phyloP scores from a whole-genome alignment of 768 basidiomycete genomes.

The Leucocoprinus leucothites region DNA sequence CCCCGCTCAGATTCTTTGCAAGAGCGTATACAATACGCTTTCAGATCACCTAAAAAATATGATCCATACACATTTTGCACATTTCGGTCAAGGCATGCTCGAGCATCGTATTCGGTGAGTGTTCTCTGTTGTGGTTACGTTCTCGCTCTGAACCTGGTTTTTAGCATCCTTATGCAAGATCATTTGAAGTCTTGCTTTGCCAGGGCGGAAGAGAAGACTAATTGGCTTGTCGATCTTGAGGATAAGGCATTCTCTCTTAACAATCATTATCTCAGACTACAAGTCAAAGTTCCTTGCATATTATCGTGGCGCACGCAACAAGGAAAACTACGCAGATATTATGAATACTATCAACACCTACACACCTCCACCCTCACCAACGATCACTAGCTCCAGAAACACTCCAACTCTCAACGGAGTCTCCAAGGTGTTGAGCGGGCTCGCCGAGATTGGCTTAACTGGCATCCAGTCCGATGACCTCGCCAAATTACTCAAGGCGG shows the following conservation, averaged over 20 bases:
- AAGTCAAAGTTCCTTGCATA: conserved; percentile 36
- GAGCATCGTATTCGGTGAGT: conserved; percentile 43
- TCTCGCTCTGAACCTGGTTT: too few species aligned
- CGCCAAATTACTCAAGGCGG: conserved; percentile 44
- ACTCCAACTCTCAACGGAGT: conserved; percentile 19
- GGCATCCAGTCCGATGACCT: conserved; percentile 41
- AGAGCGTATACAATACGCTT: conserved; percentile 33
- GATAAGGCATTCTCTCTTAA: conserved; percentile 49
- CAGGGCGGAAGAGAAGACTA: conserved; percentile 35
- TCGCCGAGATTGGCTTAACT: conserved; percentile 37
- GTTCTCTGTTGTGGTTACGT: not conserved
- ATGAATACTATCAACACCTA: conserved; percentile 21
- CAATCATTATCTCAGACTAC: conserved; percentile 47
- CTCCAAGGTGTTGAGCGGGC: conserved; percentile 26
- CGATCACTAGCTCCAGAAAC: not conserved
- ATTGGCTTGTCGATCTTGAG: conserved; percentile 51
- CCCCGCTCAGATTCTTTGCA: conserved; percentile 47
- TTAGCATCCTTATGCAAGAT: conserved; percentile 35
- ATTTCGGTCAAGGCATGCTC: conserved; percentile 51
- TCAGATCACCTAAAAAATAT: conserved; percentile 36
- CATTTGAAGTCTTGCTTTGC: conserved; percentile 45
- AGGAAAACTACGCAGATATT: conserved; percentile 23
- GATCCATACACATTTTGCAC: conserved; percentile 45
- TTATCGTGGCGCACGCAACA: conserved; percentile 43
- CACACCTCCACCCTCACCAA: not conserved